phyloP scores from a whole-genome alignment of 352 stramenopile species.

The Nothophytophthora sp. region DNA sequence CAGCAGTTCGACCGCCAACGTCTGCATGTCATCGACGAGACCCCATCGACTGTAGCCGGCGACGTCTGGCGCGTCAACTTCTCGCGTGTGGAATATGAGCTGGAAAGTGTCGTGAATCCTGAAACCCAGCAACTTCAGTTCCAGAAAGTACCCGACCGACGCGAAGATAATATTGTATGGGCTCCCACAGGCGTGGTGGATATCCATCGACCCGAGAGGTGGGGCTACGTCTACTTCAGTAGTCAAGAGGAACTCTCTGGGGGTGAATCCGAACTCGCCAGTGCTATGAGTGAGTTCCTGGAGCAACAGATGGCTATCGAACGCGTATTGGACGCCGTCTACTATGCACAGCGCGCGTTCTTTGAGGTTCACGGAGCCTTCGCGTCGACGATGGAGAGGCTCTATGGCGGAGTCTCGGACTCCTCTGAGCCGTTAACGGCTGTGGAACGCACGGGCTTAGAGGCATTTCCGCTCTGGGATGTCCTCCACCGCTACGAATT shows the following conservation, averaged over 20 bases:
- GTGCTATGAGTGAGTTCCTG: constrained; percentile 38
- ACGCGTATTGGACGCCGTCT: constrained; percentile 60
- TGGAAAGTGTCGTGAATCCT: constrained; percentile 47
- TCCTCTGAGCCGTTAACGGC: no score
- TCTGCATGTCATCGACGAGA: constrained; percentile 11
- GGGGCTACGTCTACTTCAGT: constrained; percentile 71
- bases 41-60: constrained; percentile 16
- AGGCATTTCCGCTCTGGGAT: constrained; percentile 27
- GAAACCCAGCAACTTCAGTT: constrained; percentile 51
- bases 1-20: constrained; percentile 56
- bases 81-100: constrained; percentile 84
- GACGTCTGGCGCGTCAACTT: constrained; percentile 91
- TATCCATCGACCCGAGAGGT: constrained; percentile 76
- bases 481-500: constrained; percentile 37
- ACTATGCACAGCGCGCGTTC: constrained; percentile 67
- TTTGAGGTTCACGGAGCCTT: constrained; percentile 38
- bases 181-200: constrained; percentile 71
- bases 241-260: constrained; percentile 37
- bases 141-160: constrained; percentile 46
- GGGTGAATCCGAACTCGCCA: constrained; percentile 39
- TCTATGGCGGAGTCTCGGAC: no score
- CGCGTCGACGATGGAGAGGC: constrained; percentile 38
- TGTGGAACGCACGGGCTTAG: constrained; percentile 4
- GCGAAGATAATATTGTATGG: constrained; percentile 79
- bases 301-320: constrained; percentile 58